phyloP scores from a whole-genome alignment of 768 basidiomycete species.

The Auricularia sp. region DNA sequence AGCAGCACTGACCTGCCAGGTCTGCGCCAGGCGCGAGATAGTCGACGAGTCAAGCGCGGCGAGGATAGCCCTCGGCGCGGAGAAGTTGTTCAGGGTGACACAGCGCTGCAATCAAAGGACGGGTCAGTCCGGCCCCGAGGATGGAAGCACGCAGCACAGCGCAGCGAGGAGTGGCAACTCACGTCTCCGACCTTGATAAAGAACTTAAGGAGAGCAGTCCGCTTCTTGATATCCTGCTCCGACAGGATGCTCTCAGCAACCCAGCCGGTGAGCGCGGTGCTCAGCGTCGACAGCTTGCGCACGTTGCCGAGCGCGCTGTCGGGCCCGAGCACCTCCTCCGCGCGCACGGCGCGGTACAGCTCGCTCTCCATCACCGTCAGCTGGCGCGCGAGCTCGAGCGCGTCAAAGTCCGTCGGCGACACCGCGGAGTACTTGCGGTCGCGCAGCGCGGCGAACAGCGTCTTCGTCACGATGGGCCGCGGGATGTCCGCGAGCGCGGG shows the following conservation, averaged over 20 bases:
- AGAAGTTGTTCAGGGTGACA: constrained; percentile 75
- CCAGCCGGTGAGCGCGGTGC: constrained; percentile 92
- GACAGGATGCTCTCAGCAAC: constrained; percentile 89
- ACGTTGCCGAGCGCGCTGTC: constrained; percentile 54
- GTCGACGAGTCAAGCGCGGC: constrained; percentile 95
- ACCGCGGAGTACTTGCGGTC: constrained; percentile 54
- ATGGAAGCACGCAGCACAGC: constrained; percentile 3
- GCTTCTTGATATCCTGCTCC: constrained; percentile 81
- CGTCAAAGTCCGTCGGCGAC: constrained; percentile 81
- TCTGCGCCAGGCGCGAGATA: constrained; percentile 83
- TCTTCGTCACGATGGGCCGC: constrained; percentile 77
- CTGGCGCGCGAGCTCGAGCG: constrained; percentile 86
- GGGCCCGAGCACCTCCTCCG: constrained; percentile 76
- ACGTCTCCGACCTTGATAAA: constrained; percentile 92
- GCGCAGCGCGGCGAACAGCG: constrained; percentile 56
- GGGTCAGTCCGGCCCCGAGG: constrained; percentile 6
- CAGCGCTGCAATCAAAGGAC: constrained; percentile 54
- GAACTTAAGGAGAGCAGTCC: constrained; percentile 72
- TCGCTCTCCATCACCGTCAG: constrained; percentile 88
- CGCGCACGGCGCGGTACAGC: constrained; percentile 74
- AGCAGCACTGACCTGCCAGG: constrained; percentile 67
- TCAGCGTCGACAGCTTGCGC: constrained; percentile 75
- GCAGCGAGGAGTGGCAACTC: constrained; percentile 22
- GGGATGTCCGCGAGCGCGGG: constrained; percentile 55
- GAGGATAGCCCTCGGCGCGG: constrained; percentile 83